Evolutionary conservation across 148 eudicot species (phyloP), one percentile per base, ranked within the genome.

Genomic region (Rhododendron ferrugineum): DNA sequence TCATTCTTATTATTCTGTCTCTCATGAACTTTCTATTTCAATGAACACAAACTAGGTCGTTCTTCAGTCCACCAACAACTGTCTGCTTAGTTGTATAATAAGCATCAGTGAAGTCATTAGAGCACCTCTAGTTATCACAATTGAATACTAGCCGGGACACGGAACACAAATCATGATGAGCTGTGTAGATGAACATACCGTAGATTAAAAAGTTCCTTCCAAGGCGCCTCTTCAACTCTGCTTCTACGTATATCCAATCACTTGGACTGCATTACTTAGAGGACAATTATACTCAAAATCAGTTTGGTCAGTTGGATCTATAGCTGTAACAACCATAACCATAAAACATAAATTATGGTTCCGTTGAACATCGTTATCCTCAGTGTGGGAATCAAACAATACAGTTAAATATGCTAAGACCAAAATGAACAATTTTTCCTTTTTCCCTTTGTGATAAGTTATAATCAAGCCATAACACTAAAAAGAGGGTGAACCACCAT

Each of bases 161-260:
- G 11, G 23, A 84, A 44, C 26, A 32, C 14, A 82, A 62, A 68
- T 20, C 26, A 37, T 32, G 83, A 68, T 20, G 20, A 16, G 40
- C 18, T 49, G 77, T 32, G 20, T 36, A 85, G 42, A 74, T 83
- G 75, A 81, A 75, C 92, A 89, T 89, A 97, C 99, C 99, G 81
- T 92, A 91, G 37, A 97, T 93, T 82, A 97, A 89, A 82, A 97
- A 97, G 81, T 92, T 94, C 84, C 92, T 90, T 85, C 98, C 99
- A 86, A 97, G 72, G 40, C 98, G 95, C 90, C 92, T 95, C 88
- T 95, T 95, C 90, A 95, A 83, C 88, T 94, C 96, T 60, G 94
- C 94, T 88, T 95, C 93, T 86, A 94, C 93, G 88, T 97, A 97
- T 84, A 93, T 94, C 99, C 99, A 97, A 81, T 97, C 99, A 92